Conservation (phyloP, 169 alveolate species). For the Plasmodium knowlesi region DNA sequence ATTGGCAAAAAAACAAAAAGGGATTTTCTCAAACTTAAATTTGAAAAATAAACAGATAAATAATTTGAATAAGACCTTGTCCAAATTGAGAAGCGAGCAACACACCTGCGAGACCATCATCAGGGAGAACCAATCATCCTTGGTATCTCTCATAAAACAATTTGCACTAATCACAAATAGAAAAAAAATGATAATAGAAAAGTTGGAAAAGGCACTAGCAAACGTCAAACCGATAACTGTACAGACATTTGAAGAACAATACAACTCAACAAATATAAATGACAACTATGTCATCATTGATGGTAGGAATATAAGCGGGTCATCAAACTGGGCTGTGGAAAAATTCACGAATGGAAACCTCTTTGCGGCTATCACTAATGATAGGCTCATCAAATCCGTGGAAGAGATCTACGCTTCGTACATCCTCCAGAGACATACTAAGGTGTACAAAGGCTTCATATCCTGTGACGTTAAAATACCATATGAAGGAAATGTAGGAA, state of each 20-base stretch:
- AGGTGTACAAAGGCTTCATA: constrained; percentile 63
- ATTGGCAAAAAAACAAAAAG: constrained; percentile 21
- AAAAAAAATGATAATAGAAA: constrained; percentile 36
- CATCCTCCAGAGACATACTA: constrained; percentile 48
- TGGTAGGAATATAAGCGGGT: constrained; percentile 17
- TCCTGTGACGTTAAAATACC: constrained; percentile 56
- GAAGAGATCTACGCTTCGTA: constrained; percentile 59
- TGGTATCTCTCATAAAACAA: constrained; percentile 25
- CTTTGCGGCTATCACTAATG: constrained; percentile 58
- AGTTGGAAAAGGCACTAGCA: constrained; percentile 26
- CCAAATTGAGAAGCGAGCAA: constrained; percentile 26
- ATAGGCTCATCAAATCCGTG: constrained; percentile 14
- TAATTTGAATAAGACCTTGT: constrained; percentile 7
- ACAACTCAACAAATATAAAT: constrained; percentile 42
- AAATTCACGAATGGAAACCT: constrained; percentile 50
- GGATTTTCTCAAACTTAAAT: constrained; percentile 35
- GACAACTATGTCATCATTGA: constrained; percentile 58
- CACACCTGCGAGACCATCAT: not conserved
- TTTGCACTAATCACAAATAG: constrained; percentile 38
- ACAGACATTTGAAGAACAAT: constrained; percentile 37
- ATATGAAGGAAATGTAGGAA: constrained; percentile 61
- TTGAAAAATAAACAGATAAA: constrained; percentile 15
- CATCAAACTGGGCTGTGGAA: constrained; percentile 71
- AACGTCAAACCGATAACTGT: constrained; percentile 39
- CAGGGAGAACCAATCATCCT: constrained; percentile 1